Evolutionary conservation across 2,329 filamentous ascomycete species (phyloP).

Genomic region (Fusarium avenaceum): DNA sequence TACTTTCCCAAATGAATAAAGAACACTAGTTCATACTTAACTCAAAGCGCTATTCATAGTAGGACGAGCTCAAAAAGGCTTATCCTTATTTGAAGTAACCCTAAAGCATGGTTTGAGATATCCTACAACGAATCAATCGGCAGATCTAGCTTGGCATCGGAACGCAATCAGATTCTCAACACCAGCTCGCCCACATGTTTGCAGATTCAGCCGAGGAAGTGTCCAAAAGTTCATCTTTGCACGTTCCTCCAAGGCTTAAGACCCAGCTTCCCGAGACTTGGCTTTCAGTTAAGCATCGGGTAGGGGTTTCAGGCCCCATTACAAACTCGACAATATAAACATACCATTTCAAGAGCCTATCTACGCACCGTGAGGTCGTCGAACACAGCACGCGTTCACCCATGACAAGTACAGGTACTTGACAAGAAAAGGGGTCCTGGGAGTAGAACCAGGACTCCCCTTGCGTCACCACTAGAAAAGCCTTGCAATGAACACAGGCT

Average conservation of each 20-base stretch:
- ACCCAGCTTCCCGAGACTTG: slow-evolving; percentile 32
- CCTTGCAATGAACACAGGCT: slow-evolving; percentile 4
- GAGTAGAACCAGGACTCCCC: slow-evolving; percentile 7
- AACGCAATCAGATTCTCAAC: slow-evolving; percentile 18
- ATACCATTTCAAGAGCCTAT: slow-evolving; percentile 14
- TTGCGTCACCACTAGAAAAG: slow-evolving; percentile 9
- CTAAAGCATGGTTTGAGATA: slow-evolving; percentile 7
- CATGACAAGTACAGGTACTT: slow-evolving; percentile 31
- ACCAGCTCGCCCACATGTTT: slow-evolving; percentile 25
- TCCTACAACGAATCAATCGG: slow-evolving; percentile 23
- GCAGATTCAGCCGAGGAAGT: slow-evolving; percentile 25
- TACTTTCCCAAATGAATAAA: not conserved
- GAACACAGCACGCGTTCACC: not conserved
- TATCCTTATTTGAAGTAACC: not conserved
- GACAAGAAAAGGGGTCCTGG: slow-evolving; percentile 14
- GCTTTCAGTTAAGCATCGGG: slow-evolving; percentile 41
- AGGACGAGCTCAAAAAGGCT: not conserved
- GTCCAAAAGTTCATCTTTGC: not conserved
- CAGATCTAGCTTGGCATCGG: slow-evolving; percentile 33
- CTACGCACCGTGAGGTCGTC: slow-evolving; percentile 12
- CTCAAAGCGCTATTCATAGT: not conserved
- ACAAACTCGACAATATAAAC: slow-evolving; percentile 6
- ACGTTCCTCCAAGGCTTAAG: not conserved
- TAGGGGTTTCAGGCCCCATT: slow-evolving; percentile 17
- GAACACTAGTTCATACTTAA: not conserved